These are phyloP conservation scores for Boeremia lycopersici DNA, from an alignment of 2,329 filamentous ascomycete genomes.

Conservation along the genomic window DNA sequence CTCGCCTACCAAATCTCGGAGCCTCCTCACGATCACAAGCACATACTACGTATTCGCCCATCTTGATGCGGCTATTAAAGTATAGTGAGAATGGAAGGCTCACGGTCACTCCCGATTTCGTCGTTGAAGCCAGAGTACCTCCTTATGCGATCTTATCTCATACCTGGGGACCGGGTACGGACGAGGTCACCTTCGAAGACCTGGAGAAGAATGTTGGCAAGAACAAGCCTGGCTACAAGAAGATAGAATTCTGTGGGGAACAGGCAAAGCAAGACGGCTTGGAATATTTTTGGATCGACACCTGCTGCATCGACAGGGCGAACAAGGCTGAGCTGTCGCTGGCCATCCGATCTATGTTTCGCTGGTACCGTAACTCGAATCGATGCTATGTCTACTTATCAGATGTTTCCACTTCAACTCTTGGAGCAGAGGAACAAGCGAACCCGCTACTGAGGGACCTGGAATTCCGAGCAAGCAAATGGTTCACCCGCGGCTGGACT, in stretches of 20 bases:
- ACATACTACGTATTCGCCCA: neutral
- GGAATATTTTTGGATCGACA: neutral
- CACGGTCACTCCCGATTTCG: neutral
- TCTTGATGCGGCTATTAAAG: slow-evolving; percentile 4
- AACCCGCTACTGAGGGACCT: neutral
- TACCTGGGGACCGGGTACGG: neutral
- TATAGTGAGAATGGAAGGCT: neutral
- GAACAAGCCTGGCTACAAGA: neutral
- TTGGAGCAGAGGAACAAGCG: too few relatives aligned
- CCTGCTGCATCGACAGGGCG: slow-evolving; percentile 2
- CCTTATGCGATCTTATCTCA: slow-evolving; percentile 16
- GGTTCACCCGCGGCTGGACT: too few relatives aligned
- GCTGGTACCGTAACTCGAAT: slow-evolving; percentile 1
- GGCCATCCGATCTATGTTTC: slow-evolving; percentile 25
- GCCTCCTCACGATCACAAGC: neutral
- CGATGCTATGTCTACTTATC: slow-evolving; percentile 7
- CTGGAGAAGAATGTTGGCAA: neutral
- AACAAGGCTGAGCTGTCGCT: slow-evolving; percentile 1
- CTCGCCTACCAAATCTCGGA: neutral
- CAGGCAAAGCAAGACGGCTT: neutral
- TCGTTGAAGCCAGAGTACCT: neutral
- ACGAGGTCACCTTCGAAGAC: slow-evolving; percentile 9
- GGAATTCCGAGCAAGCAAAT: neutral
- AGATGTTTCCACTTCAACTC: neutral
- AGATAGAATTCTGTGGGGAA: neutral